Evolutionary conservation across 495 filamentous ascomycete species (phyloP).

Genomic region (Lepraria neglecta): DNA sequence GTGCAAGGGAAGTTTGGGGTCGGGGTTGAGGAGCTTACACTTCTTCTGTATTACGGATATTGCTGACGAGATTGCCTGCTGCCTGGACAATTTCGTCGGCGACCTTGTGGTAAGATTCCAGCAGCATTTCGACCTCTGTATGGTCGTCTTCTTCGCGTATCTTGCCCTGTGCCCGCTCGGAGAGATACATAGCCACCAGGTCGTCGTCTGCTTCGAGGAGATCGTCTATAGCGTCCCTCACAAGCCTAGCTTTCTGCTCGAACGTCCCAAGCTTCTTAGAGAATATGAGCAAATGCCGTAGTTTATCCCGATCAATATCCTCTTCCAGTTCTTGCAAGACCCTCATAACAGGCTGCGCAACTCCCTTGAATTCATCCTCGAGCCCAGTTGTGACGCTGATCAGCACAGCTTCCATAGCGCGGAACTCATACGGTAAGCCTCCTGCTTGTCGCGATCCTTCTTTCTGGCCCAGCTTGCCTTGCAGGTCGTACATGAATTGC

Average conservation of each 20-base stretch:
- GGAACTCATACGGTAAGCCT: slow-evolving; percentile 58
- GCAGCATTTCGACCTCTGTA: slow-evolving; percentile 90
- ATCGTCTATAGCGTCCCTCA: slow-evolving; percentile 92
- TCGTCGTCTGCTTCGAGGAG: slow-evolving; percentile 97
- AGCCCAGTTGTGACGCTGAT: slow-evolving; percentile 71
- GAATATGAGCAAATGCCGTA: slow-evolving; percentile 82
- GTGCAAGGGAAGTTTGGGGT: neutral
- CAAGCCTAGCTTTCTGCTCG: slow-evolving; percentile 91
- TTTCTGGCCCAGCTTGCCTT: slow-evolving; percentile 57
- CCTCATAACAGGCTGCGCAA: slow-evolving; percentile 83
- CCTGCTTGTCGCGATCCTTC: slow-evolving; percentile 41
- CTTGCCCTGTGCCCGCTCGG: slow-evolving; percentile 71
- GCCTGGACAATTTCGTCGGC: slow-evolving; percentile 97
- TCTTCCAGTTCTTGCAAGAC: slow-evolving; percentile 89
- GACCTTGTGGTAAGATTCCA: slow-evolving; percentile 96
- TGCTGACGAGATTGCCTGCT: slow-evolving; percentile 85
- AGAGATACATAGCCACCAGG: slow-evolving; percentile 88
- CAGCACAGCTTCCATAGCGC: slow-evolving; percentile 49
- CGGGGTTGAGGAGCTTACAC: slow-evolving; percentile 55
- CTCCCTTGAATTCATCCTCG: slow-evolving; percentile 87
- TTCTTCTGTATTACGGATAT: slow-evolving; percentile 96
- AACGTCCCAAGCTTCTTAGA: slow-evolving; percentile 95
- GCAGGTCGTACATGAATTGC: slow-evolving; percentile 88
- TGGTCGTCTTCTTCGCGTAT: slow-evolving; percentile 78
- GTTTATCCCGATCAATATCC: slow-evolving; percentile 91